Evolutionary conservation across 2,329 filamentous ascomycete genomes (phyloP).

Genomic region (Fusarium austroafricanum): DNA sequence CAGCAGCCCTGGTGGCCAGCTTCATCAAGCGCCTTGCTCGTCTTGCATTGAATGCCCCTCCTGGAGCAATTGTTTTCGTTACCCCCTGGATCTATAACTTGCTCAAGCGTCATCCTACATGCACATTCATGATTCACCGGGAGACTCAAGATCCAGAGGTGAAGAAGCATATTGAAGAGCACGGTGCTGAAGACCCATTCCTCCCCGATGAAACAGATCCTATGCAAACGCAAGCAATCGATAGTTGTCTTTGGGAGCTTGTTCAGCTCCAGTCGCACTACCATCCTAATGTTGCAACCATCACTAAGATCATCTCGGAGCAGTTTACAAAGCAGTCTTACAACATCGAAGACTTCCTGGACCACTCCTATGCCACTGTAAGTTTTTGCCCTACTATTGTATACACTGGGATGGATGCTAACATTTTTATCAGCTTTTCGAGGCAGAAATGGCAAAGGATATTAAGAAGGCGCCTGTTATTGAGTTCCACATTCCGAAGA

Average conservation of each 20-base stretch:
- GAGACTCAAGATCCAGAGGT: slow-evolving; percentile 69
- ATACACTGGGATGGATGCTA: neutral
- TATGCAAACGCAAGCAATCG: slow-evolving; percentile 85
- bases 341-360: slow-evolving; percentile 95
- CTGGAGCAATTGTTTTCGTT: slow-evolving; percentile 87
- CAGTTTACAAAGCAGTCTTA: slow-evolving; percentile 98
- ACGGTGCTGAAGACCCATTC: slow-evolving; percentile 79
- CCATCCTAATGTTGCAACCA: slow-evolving; percentile 94
- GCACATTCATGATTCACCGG: slow-evolving; percentile 96
- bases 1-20: slow-evolving; percentile 88
- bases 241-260: slow-evolving; percentile 95
- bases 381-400: slow-evolving; percentile 50
- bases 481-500: slow-evolving; percentile 94
- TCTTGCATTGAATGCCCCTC: slow-evolving; percentile 87
- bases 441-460: slow-evolving; percentile 84
- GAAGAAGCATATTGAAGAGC: slow-evolving; percentile 69
- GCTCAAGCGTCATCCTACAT: slow-evolving; percentile 87
- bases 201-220: slow-evolving; percentile 80
- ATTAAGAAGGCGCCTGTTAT: slow-evolving; percentile 89
- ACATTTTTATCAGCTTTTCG: slow-evolving; percentile 71
- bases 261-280: slow-evolving; percentile 92
- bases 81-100: slow-evolving; percentile 97
- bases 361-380: slow-evolving; percentile 89
- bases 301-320: slow-evolving; percentile 93
- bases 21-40: slow-evolving; percentile 95